Evolutionary conservation across 2,329 filamentous ascomycete species (phyloP).

Genomic region (Claviceps maximensis): DNA sequence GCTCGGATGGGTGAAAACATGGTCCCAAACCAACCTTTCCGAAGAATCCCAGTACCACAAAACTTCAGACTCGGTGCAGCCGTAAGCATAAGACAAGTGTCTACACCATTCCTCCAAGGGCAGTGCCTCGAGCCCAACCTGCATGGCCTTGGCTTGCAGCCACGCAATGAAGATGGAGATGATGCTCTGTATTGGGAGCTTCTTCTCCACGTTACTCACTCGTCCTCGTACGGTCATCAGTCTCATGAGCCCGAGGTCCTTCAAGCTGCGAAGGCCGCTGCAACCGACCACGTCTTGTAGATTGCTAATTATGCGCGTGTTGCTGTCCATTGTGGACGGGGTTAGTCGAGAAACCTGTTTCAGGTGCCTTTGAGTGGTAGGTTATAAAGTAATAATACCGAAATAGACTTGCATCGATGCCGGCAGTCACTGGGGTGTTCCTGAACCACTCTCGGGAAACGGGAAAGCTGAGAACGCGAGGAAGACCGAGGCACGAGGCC

Average conservation of each 20-base stretch:
- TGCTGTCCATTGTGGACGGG: conserved; percentile 11
- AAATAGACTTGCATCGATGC: neutral
- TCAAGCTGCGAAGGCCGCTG: conserved; percentile 10
- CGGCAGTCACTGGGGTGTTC: neutral
- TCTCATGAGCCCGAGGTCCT: conserved; percentile 13
- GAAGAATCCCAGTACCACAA: neutral
- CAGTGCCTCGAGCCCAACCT: neutral
- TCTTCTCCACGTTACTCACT: conserved; percentile 4
- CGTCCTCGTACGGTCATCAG: conserved; percentile 13
- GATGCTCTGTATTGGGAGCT: conserved; percentile 8
- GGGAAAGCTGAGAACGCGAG: neutral
- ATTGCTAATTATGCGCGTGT: conserved; percentile 8
- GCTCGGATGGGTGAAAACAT: neutral
- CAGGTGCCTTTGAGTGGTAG: neutral
- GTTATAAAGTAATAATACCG: neutral
- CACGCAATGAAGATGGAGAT: conserved; percentile 15
- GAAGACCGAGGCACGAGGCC: neutral
- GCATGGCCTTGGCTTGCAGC: conserved; percentile 12
- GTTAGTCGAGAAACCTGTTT: neutral
- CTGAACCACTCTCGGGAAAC: neutral
- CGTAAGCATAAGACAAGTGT: neutral
- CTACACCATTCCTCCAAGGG: conserved; percentile 3
- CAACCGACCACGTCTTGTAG: conserved; percentile 13
- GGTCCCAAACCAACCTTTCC: neutral
- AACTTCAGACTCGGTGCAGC: neutral